These are phyloP conservation scores for Spirogloea muscicola DNA, from an alignment of 139 green algal species.

Conservation along the genomic window DNA sequence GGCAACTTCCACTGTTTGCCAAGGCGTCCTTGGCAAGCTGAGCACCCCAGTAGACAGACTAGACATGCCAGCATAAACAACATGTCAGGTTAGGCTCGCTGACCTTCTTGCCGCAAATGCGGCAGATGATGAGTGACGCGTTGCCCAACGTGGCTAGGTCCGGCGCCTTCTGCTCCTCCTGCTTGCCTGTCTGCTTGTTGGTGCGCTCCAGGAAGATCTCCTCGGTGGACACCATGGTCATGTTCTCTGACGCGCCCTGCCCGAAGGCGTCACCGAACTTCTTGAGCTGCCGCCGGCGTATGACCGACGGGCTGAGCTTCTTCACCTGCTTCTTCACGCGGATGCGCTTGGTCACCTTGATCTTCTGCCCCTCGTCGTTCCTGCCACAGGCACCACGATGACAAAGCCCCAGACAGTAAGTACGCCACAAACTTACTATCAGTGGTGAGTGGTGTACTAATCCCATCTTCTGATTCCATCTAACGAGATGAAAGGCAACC, in stretches of 20 bases:
- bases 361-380: slow-evolving; percentile 78
- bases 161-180: slow-evolving; percentile 67
- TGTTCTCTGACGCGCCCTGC: slow-evolving; percentile 46
- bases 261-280: slow-evolving; percentile 77
- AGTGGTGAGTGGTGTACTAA: no score
- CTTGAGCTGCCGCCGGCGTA: slow-evolving; percentile 69
- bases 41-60: no score
- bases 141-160: slow-evolving; percentile 57
- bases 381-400: no score
- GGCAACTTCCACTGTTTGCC: no score
- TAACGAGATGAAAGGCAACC: no score
- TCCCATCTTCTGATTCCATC: no score
- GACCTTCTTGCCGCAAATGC: slow-evolving; percentile 62
- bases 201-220: slow-evolving; percentile 90
- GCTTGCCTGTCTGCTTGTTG: slow-evolving; percentile 8
- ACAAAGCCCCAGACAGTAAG: no score
- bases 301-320: slow-evolving; percentile 67
- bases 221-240: slow-evolving; percentile 69
- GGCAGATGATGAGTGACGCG: slow-evolving; percentile 54
- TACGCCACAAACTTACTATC: no score
- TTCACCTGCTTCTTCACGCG: slow-evolving; percentile 69
- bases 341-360: slow-evolving; percentile 86
- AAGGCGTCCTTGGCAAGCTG: no score
- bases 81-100: no score
- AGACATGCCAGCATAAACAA: no score